phyloP scores from a whole-genome alignment of 1,139 yeast species.

The Diutina siamensis region DNA sequence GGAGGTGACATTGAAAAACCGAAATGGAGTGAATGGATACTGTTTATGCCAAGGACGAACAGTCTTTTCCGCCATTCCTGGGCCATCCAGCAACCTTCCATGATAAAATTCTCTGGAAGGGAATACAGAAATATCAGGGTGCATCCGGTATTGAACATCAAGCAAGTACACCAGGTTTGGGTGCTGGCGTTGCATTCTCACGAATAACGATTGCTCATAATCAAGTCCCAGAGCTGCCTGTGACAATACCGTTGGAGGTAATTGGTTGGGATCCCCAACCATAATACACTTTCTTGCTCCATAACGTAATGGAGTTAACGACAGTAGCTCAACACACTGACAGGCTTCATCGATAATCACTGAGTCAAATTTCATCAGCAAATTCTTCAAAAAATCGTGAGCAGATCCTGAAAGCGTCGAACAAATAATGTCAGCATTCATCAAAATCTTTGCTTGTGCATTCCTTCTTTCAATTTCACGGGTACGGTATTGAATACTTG shows the following conservation, averaged over 20 bases:
- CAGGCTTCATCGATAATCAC: slow-evolving; percentile 97
- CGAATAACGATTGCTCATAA: slow-evolving; percentile 89
- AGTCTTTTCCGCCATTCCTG: slow-evolving; percentile 47
- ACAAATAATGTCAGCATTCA: slow-evolving; percentile 80
- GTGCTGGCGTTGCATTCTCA: slow-evolving; percentile 71
- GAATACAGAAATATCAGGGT: slow-evolving; percentile 77
- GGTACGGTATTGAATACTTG: slow-evolving; percentile 56
- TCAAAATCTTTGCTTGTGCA: slow-evolving; percentile 59
- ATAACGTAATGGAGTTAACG: slow-evolving; percentile 84
- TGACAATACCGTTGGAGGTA: slow-evolving; percentile 97
- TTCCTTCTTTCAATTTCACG: slow-evolving; percentile 71
- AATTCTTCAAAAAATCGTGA: slow-evolving; percentile 66
- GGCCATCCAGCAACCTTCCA: slow-evolving; percentile 66
- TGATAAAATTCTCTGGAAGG: slow-evolving; percentile 80
- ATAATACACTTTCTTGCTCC: slow-evolving; percentile 87
- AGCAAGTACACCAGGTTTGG: slow-evolving; percentile 58
- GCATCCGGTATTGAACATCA: slow-evolving; percentile 98
- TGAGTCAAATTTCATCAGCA: slow-evolving; percentile 77
- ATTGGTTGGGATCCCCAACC: slow-evolving; percentile 99
- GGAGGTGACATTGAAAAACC: slow-evolving; percentile 63
- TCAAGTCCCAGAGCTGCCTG: slow-evolving; percentile 63
- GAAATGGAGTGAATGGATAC: slow-evolving; percentile 53
- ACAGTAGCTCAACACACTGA: slow-evolving; percentile 90
- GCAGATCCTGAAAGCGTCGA: slow-evolving; percentile 94
- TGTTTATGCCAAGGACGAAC: slow-evolving; percentile 64